These are phyloP conservation scores for Geotrichum reessii DNA, from an alignment of 1,139 yeast genomes.

Conservation along the genomic window DNA sequence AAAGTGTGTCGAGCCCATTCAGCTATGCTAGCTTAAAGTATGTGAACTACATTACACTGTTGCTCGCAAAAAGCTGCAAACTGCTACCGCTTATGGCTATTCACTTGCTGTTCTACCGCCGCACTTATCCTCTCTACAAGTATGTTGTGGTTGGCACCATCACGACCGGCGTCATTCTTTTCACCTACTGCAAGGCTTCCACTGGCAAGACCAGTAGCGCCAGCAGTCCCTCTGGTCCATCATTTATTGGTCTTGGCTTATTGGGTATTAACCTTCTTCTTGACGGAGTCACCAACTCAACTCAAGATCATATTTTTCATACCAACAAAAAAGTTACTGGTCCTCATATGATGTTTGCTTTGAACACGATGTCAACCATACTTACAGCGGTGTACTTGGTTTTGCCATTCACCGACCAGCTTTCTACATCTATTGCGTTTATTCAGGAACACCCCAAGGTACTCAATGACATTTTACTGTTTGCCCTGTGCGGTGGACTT, in stretches of 20 bases:
- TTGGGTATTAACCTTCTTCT: constrained; percentile 61
- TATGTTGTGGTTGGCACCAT: constrained; percentile 70
- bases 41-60: constrained; percentile 77
- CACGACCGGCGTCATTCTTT: constrained; percentile 73
- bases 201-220: constrained; percentile 24
- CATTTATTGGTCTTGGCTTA: constrained; percentile 52
- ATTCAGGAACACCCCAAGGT: constrained; percentile 46
- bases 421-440: constrained; percentile 46
- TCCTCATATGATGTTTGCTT: constrained; percentile 78
- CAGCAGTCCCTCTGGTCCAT: constrained; percentile 19
- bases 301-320: constrained; percentile 80
- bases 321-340: constrained; percentile 51
- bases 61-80: constrained; percentile 89
- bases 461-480: constrained; percentile 54
- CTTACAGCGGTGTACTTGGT: constrained; percentile 40
- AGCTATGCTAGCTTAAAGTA: constrained; percentile 71
- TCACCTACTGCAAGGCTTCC: constrained; percentile 50
- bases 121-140: constrained; percentile 68
- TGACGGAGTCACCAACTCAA: constrained; percentile 89
- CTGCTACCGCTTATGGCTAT: constrained; percentile 82
- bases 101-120: constrained; percentile 66
- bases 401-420: constrained; percentile 44
- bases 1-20: constrained; percentile 75
- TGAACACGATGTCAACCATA: constrained; percentile 55
- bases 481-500: constrained; percentile 75